phyloP scores from a whole-genome alignment of 148 eudicot species.

The Mesembryanthemum crystallinum region DNA sequence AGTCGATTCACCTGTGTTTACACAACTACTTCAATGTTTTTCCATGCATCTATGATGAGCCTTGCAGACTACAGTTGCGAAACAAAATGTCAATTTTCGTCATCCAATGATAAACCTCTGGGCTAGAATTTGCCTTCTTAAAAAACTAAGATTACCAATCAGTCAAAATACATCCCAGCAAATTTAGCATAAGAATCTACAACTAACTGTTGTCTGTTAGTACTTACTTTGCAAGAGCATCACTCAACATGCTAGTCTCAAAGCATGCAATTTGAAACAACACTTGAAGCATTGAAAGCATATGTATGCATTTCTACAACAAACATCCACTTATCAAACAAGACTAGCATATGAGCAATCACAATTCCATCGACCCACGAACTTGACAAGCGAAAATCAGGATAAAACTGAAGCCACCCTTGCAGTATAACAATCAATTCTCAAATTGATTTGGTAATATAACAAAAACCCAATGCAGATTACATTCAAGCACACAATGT shows the following conservation, averaged over 20 bases:
- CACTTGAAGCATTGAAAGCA: too few relatives aligned
- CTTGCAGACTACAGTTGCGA: too few relatives aligned
- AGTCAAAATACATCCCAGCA: neutral
- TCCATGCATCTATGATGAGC: too few relatives aligned
- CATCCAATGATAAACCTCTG: too few relatives aligned
- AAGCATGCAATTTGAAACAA: neutral
- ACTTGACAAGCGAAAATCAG: neutral
- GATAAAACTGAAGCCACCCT: neutral
- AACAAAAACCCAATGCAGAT: neutral
- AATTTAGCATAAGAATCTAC: neutral
- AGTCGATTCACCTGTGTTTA: too few relatives aligned
- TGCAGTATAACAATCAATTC: neutral
- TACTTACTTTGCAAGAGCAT: neutral
- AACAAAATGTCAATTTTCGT: too few relatives aligned
- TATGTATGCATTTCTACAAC: neutral
- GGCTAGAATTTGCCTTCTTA: neutral
- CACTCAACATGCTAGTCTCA: neutral
- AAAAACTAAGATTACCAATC: neutral
- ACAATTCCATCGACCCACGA: neutral
- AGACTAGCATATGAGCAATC: neutral
- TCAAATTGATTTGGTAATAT: neutral
- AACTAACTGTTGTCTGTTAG: too few relatives aligned
- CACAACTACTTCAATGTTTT: too few relatives aligned
- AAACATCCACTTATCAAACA: neutral
- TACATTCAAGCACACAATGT: neutral